These are phyloP conservation scores for Colletotrichum zoysiae DNA, from an alignment of 2,329 filamentous ascomycete species.

Conservation along the genomic window DNA sequence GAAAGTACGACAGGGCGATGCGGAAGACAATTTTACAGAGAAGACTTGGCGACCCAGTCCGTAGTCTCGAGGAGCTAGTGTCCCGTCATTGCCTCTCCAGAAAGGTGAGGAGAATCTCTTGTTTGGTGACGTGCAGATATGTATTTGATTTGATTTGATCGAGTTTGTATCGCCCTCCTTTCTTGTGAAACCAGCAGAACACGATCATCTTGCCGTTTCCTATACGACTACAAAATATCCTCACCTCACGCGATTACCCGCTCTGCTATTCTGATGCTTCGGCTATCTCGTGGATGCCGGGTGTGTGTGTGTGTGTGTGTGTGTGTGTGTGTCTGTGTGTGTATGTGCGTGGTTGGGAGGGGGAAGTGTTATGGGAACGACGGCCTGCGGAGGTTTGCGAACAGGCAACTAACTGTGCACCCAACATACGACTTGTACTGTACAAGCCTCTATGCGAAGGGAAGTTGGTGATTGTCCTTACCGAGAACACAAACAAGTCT, in stretches of 20 bases:
- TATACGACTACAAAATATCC: slow-evolving; percentile 15
- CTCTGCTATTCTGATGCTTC: slow-evolving; percentile 11
- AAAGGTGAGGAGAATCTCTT: not conserved
- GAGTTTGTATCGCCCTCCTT: not conserved
- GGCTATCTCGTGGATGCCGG: slow-evolving; percentile 6
- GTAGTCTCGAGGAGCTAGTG: slow-evolving; percentile 48
- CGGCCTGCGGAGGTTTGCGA: not conserved
- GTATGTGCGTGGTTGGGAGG: slow-evolving; percentile 15
- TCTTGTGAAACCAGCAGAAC: not conserved
- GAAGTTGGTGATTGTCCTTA: not conserved
- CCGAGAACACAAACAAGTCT: not conserved
- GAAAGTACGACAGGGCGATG: slow-evolving; percentile 50
- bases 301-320: slow-evolving; percentile 34
- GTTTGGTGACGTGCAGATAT: not conserved
- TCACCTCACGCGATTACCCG: slow-evolving; percentile 29
- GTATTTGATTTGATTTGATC: not conserved
- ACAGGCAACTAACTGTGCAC: not conserved
- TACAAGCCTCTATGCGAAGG: not conserved
- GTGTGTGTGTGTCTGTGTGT: not conserved
- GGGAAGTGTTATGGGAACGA: slow-evolving; percentile 6
- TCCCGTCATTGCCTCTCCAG: slow-evolving; percentile 13
- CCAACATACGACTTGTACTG: slow-evolving; percentile 1
- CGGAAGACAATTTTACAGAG: slow-evolving; percentile 54
- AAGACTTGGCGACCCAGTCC: slow-evolving; percentile 52
- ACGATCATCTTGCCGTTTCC: not conserved